These are phyloP conservation scores for Petrea volubilis DNA, from an alignment of 257 asterid genomes.

Conservation along the genomic window DNA sequence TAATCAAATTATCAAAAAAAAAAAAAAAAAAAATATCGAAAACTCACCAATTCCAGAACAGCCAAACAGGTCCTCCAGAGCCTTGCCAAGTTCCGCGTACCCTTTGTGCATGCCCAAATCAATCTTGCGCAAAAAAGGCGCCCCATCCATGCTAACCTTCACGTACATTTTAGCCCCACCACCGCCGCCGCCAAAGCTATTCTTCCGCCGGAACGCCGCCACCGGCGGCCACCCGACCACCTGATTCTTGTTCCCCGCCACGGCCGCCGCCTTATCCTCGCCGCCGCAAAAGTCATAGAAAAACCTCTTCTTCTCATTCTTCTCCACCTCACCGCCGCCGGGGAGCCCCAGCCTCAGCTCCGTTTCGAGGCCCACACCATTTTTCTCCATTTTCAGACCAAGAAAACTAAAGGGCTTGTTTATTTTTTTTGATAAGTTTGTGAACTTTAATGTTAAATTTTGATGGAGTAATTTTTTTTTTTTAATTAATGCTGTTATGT, in stretches of 20 bases:
- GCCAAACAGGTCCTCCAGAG: conserved; percentile 62
- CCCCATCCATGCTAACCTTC: conserved; percentile 88
- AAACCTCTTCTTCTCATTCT: conserved; percentile 63
- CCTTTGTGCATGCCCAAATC: conserved; percentile 49
- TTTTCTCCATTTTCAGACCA: conserved; percentile 39
- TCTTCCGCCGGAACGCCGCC: conserved; percentile 57
- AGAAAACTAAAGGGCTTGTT: not conserved
- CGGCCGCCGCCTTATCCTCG: conserved; percentile 22
- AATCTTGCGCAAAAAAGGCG: conserved; percentile 69
- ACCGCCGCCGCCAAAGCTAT: conserved; percentile 15
- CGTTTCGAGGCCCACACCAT: conserved; percentile 55
- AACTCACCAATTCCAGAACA: conserved; percentile 55
- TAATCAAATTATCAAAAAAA: not conserved
- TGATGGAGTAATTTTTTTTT: conserved; percentile 26
- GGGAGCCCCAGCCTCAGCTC: conserved; percentile 75
- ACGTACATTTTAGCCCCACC: conserved; percentile 46
- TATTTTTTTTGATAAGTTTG: not conserved
- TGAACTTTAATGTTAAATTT: not conserved
- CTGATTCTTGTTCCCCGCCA: conserved; percentile 31
- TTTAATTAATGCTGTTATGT: too few species aligned
- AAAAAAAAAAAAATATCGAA: not conserved
- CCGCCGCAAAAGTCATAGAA: conserved; percentile 43
- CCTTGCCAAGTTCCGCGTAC: conserved; percentile 47
- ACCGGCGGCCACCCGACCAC: conserved; percentile 94
- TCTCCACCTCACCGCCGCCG: conserved; percentile 41